A percentile compares a stretch with the other conserved stretches of the same genome.
Conservation (phyloP, 2,329 filamentous ascomycete species). For the Neofusicoccum ribis region DNA sequence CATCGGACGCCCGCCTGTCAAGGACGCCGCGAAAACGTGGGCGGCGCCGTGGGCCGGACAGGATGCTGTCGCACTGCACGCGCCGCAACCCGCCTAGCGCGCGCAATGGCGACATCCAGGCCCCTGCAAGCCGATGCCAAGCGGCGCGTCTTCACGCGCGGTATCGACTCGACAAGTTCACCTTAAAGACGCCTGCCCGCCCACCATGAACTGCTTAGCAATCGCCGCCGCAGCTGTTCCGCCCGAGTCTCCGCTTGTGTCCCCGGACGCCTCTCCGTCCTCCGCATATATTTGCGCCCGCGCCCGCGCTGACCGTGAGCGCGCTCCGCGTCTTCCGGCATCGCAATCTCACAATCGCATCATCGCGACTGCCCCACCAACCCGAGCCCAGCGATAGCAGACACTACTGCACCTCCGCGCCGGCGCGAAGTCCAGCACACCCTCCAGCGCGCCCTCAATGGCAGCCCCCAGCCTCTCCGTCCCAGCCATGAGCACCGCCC, state of each 20-base stretch:
- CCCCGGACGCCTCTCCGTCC: background rate
- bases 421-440: background rate
- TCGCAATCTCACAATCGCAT: slow-evolving; percentile 13
- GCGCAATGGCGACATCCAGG: background rate
- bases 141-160: background rate
- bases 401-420: background rate
- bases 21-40: background rate
- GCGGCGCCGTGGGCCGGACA: background rate
- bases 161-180: background rate
- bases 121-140: background rate
- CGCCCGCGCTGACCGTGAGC: background rate
- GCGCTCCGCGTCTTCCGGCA: background rate
- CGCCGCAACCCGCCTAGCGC: slow-evolving; percentile 9
- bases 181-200: background rate
- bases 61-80: background rate
- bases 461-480: background rate
- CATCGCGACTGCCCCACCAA: slow-evolving; percentile 8
- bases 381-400: background rate
- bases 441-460: background rate
- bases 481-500: background rate
- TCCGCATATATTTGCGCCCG: background rate
- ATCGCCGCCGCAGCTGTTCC: background rate
- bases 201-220: background rate
- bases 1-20: background rate
- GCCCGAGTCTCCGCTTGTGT: background rate